Base-by-base conservation (phyloP, 768 basidiomycete species). In the Lactifluus echinatus region DNA sequence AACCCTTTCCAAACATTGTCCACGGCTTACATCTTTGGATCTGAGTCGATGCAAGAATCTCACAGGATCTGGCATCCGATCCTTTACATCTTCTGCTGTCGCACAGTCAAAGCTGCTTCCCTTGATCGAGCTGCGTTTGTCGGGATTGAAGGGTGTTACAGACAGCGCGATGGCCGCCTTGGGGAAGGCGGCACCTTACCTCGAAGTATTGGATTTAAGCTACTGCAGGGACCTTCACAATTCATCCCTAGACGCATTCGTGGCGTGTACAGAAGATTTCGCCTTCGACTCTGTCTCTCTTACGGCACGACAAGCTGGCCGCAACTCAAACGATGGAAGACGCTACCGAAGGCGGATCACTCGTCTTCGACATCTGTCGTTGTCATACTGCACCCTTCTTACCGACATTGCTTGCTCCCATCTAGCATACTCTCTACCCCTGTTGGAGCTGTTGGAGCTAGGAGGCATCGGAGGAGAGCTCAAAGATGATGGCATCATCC, bases 121-220 rank as follows among this genome's bases (percentile, higher is more conserved):
- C 26, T 67, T 94, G 56, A 82, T 75, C 67, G 79, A 81, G 44
- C 75, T 95, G 29, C 74, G 82, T 23, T 60, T 93, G 26, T 85
- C 80, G 7, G 89, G 87, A 0, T 67, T 96, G 56, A 80, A 76
- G 65, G 73, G 79, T 52, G 69, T 84, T 50, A 72, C 76, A 15
- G 85, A 87, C 64, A 72, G 74, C 11, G 77, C 78, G 64, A 79
- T 94, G 79, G 68, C 74, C n/a, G 70, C 73, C 10, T 72, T 93
- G 34, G 91, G 86, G 6, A 79, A 73, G 61, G 84, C 80, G 2
- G 78, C 87, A 0, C 87, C 88, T 19, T 72, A 75, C 64, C 77
- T 94, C 21, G 87, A 91, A 68, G 79, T 89, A 17, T 73, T 94
- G 21, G 92, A 94, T 69, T 71, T 93, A 59, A 88, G 86, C 70